Base-by-base conservation (phyloP, 2,329 filamentous ascomycete species). In the Emmonsiellopsis sp. region DNA sequence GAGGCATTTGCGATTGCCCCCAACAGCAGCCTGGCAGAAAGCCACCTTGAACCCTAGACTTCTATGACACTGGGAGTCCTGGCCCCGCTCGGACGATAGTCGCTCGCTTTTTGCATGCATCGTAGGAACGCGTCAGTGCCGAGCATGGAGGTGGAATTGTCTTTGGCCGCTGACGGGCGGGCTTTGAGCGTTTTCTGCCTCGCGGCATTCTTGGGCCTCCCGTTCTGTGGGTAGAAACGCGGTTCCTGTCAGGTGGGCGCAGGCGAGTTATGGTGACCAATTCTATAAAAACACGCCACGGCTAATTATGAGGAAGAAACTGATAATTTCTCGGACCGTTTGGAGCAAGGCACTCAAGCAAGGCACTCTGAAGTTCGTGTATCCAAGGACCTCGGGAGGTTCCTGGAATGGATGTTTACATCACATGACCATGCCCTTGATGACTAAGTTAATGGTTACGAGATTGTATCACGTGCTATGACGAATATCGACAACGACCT, bases 51-150 rank as follows among this genome's bases (percentile, higher is more conserved):
- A 11, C 34, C 53, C 50, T 26, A 55, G 55, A 13, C 53, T 15
- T 37, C 50, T 48, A 51, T 47, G 49, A 50, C 16, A 53, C 46
- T 35, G 54, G 54, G 41, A 55, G 20, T 49, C 46, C 31, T 38
- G 26, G 13, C 31, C 46, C 15, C 31, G 43, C 13, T 46, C 44
- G 49, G 38, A 44, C n/a, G 10, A 16, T 43, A 16, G 32, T 50
- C 9, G 52, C 52, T 40, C 52, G 41, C 16, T 57, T 57, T 53
- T 50, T 54, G 55, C 55, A 54, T 34, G 52, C 44, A 42, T 43
- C 8, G 50, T 38, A 43, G 34, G 52, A 57, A 38, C 31, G 50
- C 38, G 52, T 57, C 20, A 54, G 30, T 20, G 55, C 55, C 11
- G 44, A 50, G 42, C 53, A 55, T n/a, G 16, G 43, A 15, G 5